Percentiles rank a stretch among this genome's conserved stretches.
Evolutionary conservation across 192 early-diverging fungal genomes (phyloP).

Genomic region (Coemansia sp.): DNA sequence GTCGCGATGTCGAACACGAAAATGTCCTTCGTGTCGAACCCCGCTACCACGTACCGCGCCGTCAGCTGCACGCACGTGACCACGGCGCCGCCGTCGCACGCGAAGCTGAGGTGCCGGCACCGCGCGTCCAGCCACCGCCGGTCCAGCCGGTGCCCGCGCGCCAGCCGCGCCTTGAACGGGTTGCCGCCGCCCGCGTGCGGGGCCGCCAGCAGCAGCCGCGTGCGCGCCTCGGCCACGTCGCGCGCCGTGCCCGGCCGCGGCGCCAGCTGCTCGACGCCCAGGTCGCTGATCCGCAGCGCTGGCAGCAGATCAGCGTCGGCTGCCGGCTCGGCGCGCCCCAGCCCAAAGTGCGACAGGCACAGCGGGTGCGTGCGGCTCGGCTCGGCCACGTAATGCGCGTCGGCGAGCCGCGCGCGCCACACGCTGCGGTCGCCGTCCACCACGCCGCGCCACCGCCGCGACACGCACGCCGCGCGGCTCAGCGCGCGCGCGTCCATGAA

Average conservation of each 20-base stretch:
- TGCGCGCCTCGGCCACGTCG: background rate
- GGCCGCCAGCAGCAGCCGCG: background rate
- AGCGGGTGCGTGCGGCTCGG: constrained; percentile 28
- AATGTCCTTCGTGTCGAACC: constrained; percentile 88
- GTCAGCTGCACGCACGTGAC: constrained; percentile 98
- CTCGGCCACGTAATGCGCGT: constrained; percentile 32
- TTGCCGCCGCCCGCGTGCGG: constrained; percentile 16
- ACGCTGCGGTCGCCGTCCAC: constrained; percentile 64
- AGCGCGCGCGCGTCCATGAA: constrained; percentile 80
- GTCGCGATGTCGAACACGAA: constrained; percentile 87
- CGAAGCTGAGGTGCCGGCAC: constrained; percentile 76
- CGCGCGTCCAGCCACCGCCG: constrained; percentile 80
- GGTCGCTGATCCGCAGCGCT: too few relatives aligned
- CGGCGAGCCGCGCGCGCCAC: constrained; percentile 38
- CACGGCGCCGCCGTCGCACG: constrained; percentile 70
- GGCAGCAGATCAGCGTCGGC: background rate
- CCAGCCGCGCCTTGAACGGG: constrained; percentile 77
- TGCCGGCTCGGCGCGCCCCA: constrained; percentile 18
- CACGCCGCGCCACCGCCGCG: constrained; percentile 69
- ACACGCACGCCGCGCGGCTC: constrained; percentile 76
- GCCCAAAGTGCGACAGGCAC: constrained; percentile 41
- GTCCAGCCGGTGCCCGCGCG: constrained; percentile 70
- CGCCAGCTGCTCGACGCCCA: constrained; percentile 22
- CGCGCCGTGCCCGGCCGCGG: constrained; percentile 6
- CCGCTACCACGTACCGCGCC: constrained; percentile 90